Evolutionary conservation across 1,139 yeast species (phyloP).

Genomic region (Debaryomyces udenii): DNA sequence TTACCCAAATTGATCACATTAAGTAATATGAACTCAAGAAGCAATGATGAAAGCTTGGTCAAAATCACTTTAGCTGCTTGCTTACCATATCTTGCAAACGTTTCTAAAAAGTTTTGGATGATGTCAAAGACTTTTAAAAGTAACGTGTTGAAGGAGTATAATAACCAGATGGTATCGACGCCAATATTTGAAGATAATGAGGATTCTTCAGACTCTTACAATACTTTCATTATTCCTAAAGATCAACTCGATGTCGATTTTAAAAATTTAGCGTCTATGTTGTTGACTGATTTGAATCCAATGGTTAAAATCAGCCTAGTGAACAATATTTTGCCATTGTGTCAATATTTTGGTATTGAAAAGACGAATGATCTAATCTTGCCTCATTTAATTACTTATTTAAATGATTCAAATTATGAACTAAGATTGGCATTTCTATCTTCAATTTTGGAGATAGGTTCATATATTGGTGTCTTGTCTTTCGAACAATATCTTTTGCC

Average conservation of each 20-base stretch:
- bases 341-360: conserved; percentile 83
- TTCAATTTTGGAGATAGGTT: conserved; percentile 76
- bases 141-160: conserved; percentile 22
- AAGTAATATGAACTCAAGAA: conserved; percentile 32
- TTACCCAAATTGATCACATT: conserved; percentile 66
- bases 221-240: conserved; percentile 28
- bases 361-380: conserved; percentile 84
- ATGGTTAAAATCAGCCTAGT: conserved; percentile 73
- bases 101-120: conserved; percentile 66
- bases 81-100: conserved; percentile 67
- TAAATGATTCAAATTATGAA: conserved; percentile 76
- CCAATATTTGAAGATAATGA: conserved; percentile 12
- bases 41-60: conserved; percentile 44
- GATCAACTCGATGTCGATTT: conserved; percentile 46
- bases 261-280: conserved; percentile 63
- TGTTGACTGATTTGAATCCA: conserved; percentile 70
- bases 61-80: conserved; percentile 72
- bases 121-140: conserved; percentile 61
- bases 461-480: conserved; percentile 78
- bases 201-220: conserved; percentile 15
- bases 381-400: conserved; percentile 87
- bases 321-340: conserved; percentile 68
- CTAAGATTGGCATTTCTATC: conserved; percentile 72
- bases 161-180: conserved; percentile 12
- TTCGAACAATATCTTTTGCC: conserved; percentile 90